These are phyloP conservation scores for Penicillium waksmanii DNA, from an alignment of 495 filamentous ascomycete species.

Conservation along the genomic window DNA sequence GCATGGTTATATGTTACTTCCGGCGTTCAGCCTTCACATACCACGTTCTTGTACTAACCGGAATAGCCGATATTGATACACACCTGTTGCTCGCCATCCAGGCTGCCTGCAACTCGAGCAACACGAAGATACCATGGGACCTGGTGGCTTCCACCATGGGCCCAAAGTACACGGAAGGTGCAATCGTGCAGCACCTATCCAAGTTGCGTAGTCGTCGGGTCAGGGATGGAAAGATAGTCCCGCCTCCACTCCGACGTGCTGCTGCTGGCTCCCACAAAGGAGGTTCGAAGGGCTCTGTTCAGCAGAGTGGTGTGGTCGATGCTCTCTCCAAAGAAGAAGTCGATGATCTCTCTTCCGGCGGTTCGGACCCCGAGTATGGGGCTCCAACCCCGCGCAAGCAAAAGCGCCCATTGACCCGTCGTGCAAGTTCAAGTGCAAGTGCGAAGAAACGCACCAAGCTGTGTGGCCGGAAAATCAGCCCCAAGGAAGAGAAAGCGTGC, in stretches of 20 bases:
- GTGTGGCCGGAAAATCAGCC: not conserved
- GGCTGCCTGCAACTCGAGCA: conserved; percentile 39
- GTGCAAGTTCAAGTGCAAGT: not conserved
- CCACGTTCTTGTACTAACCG: conserved; percentile 10
- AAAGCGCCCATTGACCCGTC: not conserved
- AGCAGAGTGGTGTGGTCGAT: not conserved
- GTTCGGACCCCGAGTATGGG: not conserved
- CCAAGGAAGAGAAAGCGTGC: not conserved
- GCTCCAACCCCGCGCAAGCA: not conserved
- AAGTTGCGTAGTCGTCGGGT: conserved; percentile 46
- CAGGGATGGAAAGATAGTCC: conserved; percentile 35
- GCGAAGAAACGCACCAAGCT: not conserved
- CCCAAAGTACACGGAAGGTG: conserved; percentile 41
- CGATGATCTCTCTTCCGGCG: not conserved
- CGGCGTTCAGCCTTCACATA: no score
- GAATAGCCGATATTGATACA: conserved; percentile 44
- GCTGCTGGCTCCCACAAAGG: not conserved
- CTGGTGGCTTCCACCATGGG: conserved; percentile 41
- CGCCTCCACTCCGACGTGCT: conserved; percentile 38
- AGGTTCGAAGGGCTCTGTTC: not conserved
- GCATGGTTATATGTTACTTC: not conserved
- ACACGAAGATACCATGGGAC: conserved; percentile 46
- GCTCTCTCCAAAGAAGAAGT: not conserved
- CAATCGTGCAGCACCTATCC: conserved; percentile 52
- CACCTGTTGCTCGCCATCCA: conserved; percentile 48